Evolutionary conservation across 495 filamentous ascomycete genomes (phyloP), one percentile per base, ranked within the genome.

Genomic region (Penicillium cataractarum): DNA sequence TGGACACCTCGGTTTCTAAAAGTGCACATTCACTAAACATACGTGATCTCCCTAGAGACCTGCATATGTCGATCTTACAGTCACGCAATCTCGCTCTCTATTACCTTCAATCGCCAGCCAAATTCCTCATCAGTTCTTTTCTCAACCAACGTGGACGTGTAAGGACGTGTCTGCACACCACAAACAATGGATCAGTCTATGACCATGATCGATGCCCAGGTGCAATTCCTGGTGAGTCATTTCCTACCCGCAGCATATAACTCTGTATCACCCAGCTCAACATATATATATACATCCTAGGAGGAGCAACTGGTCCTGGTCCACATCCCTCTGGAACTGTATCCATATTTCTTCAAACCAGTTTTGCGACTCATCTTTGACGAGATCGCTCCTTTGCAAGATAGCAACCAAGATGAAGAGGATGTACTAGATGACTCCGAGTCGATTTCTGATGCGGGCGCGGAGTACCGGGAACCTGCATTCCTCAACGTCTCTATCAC

Each of bases 401-500:
- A 74, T 48, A 33, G 7, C 2, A 21, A 61, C 49, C 24, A 62
- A 6, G 49, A 65, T 15, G 65, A 70, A n/a, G 59, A 78, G 51
- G 63, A 71, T 73, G 32, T 29, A 9, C 19, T 42, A 4, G 54
- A 59, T 10, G 54, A 62, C 3, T 21, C 54, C 10, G 70, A 79
- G 33, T 55, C 72, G 66, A 72, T 71, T 31, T 72, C 70, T 37
- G 62, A 69, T 8, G 70, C 76, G 48, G 67, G 56, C 12, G 65
- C 73, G 22, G 71, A 70, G 19, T 78, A 82, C 69, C 78, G 76
- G 6, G 73, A 67, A 62, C 89, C 92, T 69, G 88, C 89, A 40
- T 99, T 99, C 74, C 82, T 96, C 63, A 98, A 99, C 73, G 87
- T 99, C 67, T 94, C 90, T 42, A 83, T 99, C 66, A 98, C 93